These are phyloP conservation scores for Asterophora lycoperdoides DNA, from an alignment of 768 basidiomycete species.

Conservation along the genomic window DNA sequence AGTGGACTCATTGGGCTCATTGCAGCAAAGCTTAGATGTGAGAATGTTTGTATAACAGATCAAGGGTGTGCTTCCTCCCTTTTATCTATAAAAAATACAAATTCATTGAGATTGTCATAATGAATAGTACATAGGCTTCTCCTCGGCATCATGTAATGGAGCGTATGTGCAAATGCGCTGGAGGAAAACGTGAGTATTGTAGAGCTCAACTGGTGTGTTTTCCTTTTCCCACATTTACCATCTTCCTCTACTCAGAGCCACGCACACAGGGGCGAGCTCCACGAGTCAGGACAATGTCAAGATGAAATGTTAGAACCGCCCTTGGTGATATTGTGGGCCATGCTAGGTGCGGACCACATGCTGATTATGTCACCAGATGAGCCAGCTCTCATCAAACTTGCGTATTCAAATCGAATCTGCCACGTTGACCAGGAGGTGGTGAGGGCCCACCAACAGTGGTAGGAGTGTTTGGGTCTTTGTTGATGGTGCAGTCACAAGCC, in stretches of 20 bases:
- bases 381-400: slow-evolving; percentile 72
- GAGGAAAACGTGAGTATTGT: slow-evolving; percentile 46
- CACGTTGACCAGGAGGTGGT: slow-evolving; percentile 54
- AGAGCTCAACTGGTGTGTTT: slow-evolving; percentile 78
- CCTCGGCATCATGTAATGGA: slow-evolving; percentile 72
- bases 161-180: slow-evolving; percentile 65
- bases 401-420: slow-evolving; percentile 96
- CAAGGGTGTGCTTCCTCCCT: slow-evolving; percentile 63
- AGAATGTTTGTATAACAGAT: slow-evolving; percentile 80
- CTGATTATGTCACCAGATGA: slow-evolving; percentile 51
- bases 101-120: slow-evolving; percentile 5
- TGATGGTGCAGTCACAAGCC: slow-evolving; percentile 96
- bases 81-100: neutral
- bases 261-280: slow-evolving; percentile 59
- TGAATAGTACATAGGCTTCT: slow-evolving; percentile 52
- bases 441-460: slow-evolving; percentile 39
- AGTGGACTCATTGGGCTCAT: slow-evolving; percentile 90
- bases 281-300: slow-evolving; percentile 88
- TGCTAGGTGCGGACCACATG: slow-evolving; percentile 46
- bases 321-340: slow-evolving; percentile 63
- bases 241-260: slow-evolving; percentile 9
- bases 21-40: slow-evolving; percentile 54
- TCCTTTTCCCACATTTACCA: slow-evolving; percentile 8
- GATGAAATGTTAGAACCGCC: slow-evolving; percentile 83
- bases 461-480: slow-evolving; percentile 80